Evolutionary conservation across 192 early-diverging fungal genomes (phyloP), one percentile per base, ranked within the genome.

Genomic region (Backusella macrospora): DNA sequence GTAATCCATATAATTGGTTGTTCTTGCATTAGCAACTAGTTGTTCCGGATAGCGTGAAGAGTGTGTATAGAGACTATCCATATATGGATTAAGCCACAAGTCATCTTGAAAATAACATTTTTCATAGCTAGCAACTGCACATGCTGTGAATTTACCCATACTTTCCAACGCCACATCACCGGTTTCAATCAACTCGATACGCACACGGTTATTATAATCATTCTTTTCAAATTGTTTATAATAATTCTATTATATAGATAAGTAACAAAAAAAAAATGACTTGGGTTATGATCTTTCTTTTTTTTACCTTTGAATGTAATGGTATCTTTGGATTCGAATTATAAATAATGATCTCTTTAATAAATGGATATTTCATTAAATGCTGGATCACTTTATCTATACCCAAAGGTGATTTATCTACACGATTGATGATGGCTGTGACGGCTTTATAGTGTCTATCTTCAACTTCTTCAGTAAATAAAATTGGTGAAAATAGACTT

Each of bases 21-120:
- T 79, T 68, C 84, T 76, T 40, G 85, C 82, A 62, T 80, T 88
- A 42, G 82, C 82, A 73, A 86, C 82, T 71, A 88, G 81, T 46
- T 84, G 64, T 42, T 78, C 82, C 0, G 87, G 82, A 43, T 77
- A 78, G 1, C 74, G 75, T 63, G 83, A 64, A 72, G 83, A 83
- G 70, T 86, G 85, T 39, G 83, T 85, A 72, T 88, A 88, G 37
- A 86, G 73, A 49, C 75, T 79, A 71, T 88, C 87, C 82, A 88
- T 77, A 55, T 85, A 83, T 23, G 82, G 70, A 68, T 88, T 88
- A 37, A 88, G 73, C 82, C 84, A 85, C 65, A 85, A 82, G 64
- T 88, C 85, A 62, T 88, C 87, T 69, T 88, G 87, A 26, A 85
- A 84, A 65, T 88, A 88, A 64, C 87, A 88, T 70, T 82, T 75